phyloP scores from a whole-genome alignment of 768 basidiomycete genomes.

The Leucogyrophana mollusca region DNA sequence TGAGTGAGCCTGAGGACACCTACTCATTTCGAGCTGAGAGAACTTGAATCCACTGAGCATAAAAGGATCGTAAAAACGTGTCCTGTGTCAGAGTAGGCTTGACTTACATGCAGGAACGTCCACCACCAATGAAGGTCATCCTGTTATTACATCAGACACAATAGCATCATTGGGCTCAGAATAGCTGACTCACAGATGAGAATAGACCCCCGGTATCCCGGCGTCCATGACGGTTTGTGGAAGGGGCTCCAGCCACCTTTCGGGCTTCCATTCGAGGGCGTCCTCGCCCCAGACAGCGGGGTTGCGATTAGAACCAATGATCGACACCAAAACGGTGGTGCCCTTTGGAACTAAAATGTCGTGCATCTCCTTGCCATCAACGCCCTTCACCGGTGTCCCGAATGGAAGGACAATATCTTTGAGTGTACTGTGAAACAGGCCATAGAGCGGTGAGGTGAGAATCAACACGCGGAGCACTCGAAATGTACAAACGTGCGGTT shows the following conservation, averaged over 20 bases:
- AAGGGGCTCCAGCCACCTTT: constrained; percentile 43
- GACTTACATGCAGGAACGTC: constrained; percentile 34
- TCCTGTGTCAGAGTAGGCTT: constrained; percentile 8
- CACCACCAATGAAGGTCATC: constrained; percentile 36
- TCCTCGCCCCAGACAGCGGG: constrained; percentile 46
- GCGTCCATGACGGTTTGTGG: constrained; percentile 34
- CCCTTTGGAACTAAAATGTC: constrained; percentile 15
- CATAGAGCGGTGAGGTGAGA: background rate
- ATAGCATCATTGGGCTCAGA: background rate
- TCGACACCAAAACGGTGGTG: constrained; percentile 36
- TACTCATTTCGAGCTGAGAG: constrained; percentile 53
- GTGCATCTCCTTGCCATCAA: constrained; percentile 33
- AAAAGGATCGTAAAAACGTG: background rate
- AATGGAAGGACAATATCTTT: constrained; percentile 41
- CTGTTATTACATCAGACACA: constrained; percentile 19
- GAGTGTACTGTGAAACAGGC: constrained; percentile 25
- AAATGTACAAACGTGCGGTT: constrained; percentile 18
- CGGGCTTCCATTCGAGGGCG: constrained; percentile 47
- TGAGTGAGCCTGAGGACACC: constrained; percentile 8
- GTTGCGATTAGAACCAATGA: constrained; percentile 37
- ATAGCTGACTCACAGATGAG: constrained; percentile 33
- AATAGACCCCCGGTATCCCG: constrained; percentile 42
- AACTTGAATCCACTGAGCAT: constrained; percentile 49
- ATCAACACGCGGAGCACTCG: too few species aligned
- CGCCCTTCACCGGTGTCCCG: constrained; percentile 31